Conservation (phyloP, 2,329 filamentous ascomycete species). For the Penicillium sp. region DNA sequence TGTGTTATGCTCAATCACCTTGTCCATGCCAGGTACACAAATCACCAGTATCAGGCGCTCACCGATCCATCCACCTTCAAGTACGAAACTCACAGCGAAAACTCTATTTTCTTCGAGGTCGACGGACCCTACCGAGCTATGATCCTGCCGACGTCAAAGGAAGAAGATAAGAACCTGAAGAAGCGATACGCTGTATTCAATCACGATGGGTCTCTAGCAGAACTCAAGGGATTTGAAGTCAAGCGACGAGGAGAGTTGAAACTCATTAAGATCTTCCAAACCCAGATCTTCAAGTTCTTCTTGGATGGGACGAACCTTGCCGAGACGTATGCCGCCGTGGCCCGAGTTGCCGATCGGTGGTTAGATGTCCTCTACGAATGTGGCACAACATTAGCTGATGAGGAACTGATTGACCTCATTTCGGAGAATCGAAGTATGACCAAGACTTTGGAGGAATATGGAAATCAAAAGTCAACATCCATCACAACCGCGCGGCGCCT, state of each 20-base stretch:
- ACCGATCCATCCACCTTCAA: slow-evolving; percentile 72
- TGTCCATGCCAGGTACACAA: slow-evolving; percentile 90
- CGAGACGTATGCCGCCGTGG: slow-evolving; percentile 86
- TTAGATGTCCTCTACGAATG: slow-evolving; percentile 88
- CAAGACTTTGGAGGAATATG: slow-evolving; percentile 96
- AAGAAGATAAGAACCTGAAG: slow-evolving; percentile 99
- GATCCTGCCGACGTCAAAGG: slow-evolving; percentile 94
- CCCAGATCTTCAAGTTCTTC: slow-evolving; percentile 99
- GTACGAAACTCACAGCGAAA: slow-evolving; percentile 96
- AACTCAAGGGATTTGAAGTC: slow-evolving; percentile 95
- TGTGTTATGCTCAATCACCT: slow-evolving; percentile 99
- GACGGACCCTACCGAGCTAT: slow-evolving; percentile 97
- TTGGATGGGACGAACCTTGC: slow-evolving; percentile 79
- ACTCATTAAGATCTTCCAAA: slow-evolving; percentile 99
- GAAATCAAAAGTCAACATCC: slow-evolving; percentile 92
- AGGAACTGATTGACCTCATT: slow-evolving; percentile 98
- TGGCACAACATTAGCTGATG: slow-evolving; percentile 83
- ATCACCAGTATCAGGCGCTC: slow-evolving; percentile 93
- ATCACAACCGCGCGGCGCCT: slow-evolving; percentile 95
- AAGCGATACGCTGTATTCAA: slow-evolving; percentile 99
- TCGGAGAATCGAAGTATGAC: slow-evolving; percentile 98
- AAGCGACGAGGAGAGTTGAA: slow-evolving; percentile 97
- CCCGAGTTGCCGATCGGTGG: slow-evolving; percentile 94
- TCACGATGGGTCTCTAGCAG: slow-evolving; percentile 88
- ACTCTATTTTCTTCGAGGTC: slow-evolving; percentile 99